Percentiles rank a stretch among this genome's conserved stretches.
Evolutionary conservation across 176 grass and related monocot species (phyloP).

Genomic region (Lolium perenne): DNA sequence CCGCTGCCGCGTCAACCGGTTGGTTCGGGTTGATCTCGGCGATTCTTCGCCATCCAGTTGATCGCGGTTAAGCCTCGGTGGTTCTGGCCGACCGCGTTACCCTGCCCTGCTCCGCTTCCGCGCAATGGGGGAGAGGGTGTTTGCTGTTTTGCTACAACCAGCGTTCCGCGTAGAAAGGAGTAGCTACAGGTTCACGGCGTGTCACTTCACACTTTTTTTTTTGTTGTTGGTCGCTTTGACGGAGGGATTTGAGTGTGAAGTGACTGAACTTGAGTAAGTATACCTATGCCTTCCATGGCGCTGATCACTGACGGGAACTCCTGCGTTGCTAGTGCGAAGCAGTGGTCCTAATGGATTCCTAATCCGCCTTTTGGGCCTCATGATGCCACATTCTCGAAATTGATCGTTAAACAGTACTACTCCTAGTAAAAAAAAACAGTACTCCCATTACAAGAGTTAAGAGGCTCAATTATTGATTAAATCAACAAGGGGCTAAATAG

Average conservation of each 20-base stretch:
- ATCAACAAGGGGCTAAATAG: background rate
- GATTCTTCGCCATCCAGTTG: background rate
- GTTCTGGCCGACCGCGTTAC: background rate
- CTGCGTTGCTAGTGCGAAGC: background rate
- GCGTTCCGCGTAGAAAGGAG: background rate
- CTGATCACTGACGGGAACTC: background rate
- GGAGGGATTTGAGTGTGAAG: background rate
- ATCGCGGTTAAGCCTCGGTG: background rate
- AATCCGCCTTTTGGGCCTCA: background rate
- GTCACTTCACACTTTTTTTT: background rate
- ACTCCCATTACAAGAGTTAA: too few relatives aligned
- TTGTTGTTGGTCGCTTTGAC: background rate
- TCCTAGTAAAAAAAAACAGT: background rate
- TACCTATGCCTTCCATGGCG: background rate
- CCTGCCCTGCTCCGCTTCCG: background rate
- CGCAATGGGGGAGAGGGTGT: constrained; percentile 19
- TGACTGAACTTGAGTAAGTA: background rate
- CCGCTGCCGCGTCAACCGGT: background rate
- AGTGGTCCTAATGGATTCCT: background rate
- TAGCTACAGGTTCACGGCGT: background rate
- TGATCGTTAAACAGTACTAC: background rate
- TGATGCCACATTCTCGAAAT: background rate
- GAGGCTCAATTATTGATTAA: background rate
- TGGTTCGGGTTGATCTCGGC: background rate
- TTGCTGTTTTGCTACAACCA: background rate